Percentiles rank a stretch among this genome's conserved stretches.
Conservation (phyloP, 352 stramenopile genomes). For the Blastocystis sp. region DNA sequence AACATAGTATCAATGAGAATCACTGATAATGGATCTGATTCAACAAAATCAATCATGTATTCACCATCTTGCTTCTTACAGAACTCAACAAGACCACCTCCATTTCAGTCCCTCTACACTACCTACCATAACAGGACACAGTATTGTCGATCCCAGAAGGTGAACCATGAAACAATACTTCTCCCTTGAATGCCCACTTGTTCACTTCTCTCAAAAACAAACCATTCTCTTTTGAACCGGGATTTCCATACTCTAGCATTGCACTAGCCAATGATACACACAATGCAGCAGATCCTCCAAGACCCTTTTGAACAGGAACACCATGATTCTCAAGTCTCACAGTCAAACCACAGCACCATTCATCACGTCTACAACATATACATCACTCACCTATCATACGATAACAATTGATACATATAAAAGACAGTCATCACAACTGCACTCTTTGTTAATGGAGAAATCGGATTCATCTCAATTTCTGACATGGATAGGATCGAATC, state of each 20-base stretch:
- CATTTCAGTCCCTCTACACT: background rate
- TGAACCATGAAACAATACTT: constrained; percentile 79
- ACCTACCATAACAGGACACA: constrained; percentile 72
- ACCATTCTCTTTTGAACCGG: background rate
- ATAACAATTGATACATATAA: background rate
- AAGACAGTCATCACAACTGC: background rate
- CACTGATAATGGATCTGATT: constrained; percentile 70
- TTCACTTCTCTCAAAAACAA: constrained; percentile 71
- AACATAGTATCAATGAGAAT: constrained; percentile 80
- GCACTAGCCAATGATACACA: constrained; percentile 74
- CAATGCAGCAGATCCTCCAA: constrained; percentile 82
- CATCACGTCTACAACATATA: background rate
- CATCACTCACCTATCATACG: background rate
- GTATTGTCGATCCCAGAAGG: constrained; percentile 84
- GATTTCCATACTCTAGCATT: constrained; percentile 64
- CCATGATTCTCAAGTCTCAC: constrained; percentile 41
- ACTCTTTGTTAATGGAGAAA: background rate
- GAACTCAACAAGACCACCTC: constrained; percentile 76
- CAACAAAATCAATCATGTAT: constrained; percentile 68
- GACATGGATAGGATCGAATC: too few species aligned
- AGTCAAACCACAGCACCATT: background rate
- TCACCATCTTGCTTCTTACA: constrained; percentile 68
- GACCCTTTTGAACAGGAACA: constrained; percentile 74
- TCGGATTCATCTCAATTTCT: too few species aligned
- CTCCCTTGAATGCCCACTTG: constrained; percentile 75